Evolutionary conservation across 164 flowering plant species (phyloP).

Genomic region (Macadamia tetraphylla): DNA sequence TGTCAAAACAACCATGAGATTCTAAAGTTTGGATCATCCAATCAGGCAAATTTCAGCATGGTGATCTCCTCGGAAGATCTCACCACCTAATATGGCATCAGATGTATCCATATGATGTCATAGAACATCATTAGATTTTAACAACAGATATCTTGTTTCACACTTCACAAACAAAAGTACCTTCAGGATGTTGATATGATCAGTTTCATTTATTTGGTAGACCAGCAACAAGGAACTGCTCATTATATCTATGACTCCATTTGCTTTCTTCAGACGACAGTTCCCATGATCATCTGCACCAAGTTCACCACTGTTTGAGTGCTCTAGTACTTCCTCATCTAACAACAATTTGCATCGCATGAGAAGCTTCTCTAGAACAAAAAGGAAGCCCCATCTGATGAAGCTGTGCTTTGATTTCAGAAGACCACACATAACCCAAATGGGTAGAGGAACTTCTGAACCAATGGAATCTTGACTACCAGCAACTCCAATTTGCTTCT

Average conservation of each 20-base stretch:
- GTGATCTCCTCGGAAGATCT: too few species aligned
- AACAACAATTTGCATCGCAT: slow-evolving; percentile 79
- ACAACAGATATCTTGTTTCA: not conserved
- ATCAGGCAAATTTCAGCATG: not conserved
- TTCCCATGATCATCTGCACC: slow-evolving; percentile 18
- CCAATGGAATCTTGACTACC: slow-evolving; percentile 50
- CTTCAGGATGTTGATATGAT: slow-evolving; percentile 87
- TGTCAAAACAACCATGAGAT: too few species aligned
- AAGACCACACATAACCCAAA: slow-evolving; percentile 87
- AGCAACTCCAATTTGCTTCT: slow-evolving; percentile 52
- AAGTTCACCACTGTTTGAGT: slow-evolving; percentile 27
- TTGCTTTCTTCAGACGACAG: slow-evolving; percentile 77
- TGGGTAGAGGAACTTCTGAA: slow-evolving; percentile 60
- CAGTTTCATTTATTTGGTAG: slow-evolving; percentile 83
- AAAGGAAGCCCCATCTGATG: slow-evolving; percentile 89
- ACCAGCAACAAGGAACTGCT: slow-evolving; percentile 77
- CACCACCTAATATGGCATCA: too few species aligned
- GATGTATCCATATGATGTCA: too few species aligned
- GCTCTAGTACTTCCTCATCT: slow-evolving; percentile 65
- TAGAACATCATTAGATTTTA: not conserved
- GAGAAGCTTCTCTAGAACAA: slow-evolving; percentile 83
- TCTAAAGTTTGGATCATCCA: slow-evolving; percentile 1
- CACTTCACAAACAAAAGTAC: slow-evolving; percentile 29
- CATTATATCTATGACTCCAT: slow-evolving; percentile 89
- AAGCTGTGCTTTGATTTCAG: slow-evolving; percentile 69